phyloP scores from a whole-genome alignment of 805 yeast genomes.

The Diddensiella transvaalensis region DNA sequence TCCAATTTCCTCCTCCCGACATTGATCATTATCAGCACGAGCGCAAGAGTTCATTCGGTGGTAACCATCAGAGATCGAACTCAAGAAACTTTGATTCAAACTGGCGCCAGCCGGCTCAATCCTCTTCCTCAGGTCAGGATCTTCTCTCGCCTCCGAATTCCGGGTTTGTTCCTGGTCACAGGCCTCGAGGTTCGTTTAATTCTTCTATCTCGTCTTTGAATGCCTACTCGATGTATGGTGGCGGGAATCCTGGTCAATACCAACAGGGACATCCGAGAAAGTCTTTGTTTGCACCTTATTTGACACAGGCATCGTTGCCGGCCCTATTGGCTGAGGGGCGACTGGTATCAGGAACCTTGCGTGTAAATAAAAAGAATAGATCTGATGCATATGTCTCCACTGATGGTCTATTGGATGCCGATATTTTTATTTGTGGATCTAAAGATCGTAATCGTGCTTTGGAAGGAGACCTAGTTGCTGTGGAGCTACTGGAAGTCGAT shows the following conservation, averaged over 20 bases:
- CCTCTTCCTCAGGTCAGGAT: conserved; percentile 5
- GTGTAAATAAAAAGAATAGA: conserved; percentile 94
- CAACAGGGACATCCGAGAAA: conserved; percentile 33
- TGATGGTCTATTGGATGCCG: conserved; percentile 93
- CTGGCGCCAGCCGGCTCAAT: conserved; percentile 24
- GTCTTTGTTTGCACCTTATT: conserved; percentile 90
- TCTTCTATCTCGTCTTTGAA: conserved; percentile 50
- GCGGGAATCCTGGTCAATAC: background rate
- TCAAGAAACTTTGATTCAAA: conserved; percentile 29
- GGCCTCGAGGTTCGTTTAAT: conserved; percentile 62
- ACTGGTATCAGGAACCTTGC: conserved; percentile 83
- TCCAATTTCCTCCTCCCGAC: conserved; percentile 61
- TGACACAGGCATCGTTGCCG: conserved; percentile 91
- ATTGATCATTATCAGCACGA: conserved; percentile 24
- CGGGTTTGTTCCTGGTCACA: conserved; percentile 74
- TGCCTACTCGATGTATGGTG: conserved; percentile 21
- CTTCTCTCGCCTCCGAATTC: conserved; percentile 14
- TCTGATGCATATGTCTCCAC: conserved; percentile 99
- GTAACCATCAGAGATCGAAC: conserved; percentile 46
- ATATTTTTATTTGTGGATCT: conserved; percentile 95
- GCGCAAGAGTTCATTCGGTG: conserved; percentile 17
- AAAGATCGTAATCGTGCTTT: conserved; percentile 96
- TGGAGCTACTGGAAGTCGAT: conserved; percentile 88
- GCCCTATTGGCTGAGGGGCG: conserved; percentile 85
- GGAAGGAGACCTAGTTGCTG: conserved; percentile 95